Base-by-base conservation (phyloP, 306 rosid genomes). In the Vigna unguiculata region DNA sequence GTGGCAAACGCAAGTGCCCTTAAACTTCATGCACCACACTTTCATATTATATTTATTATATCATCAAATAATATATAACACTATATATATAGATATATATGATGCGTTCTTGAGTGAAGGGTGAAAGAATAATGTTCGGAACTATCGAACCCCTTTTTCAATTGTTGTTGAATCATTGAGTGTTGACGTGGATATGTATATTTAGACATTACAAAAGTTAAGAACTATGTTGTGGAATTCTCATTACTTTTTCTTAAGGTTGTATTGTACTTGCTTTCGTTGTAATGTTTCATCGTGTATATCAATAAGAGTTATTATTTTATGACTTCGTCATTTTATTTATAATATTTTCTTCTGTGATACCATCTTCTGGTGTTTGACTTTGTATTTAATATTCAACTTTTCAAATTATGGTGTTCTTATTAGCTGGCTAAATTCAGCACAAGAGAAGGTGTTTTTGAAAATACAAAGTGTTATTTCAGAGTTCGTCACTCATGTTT, bases 1-100 rank as follows among this genome's bases (percentile, higher is more conserved):
- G 86, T 1, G 90, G 90, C 76, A 68, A 24, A 30, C 92, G 49
- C 86, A 93, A 93, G 81, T 93, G 96, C 83, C 98, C 96, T 77
- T 91, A 55, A 7, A 16, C 1, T n/a, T 6, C 1, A 32, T 10
- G 32, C 13, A 65, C 4, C 2, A 2, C 20, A 3, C 30, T 32
- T n/a, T 13, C 5, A 53, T 25, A 19, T 53, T 1, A 49, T 51
- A 51, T n/a, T n/a, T 16, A 14, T 19, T 0, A 13, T 30, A 60
- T 32, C 7, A 28, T 25, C 28, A 58, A 2, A 30, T 30, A 25
- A 53, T 53, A 49, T 28, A 28, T 28, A 28, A 25, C 3, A 25
- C n/a, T 25, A 25, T 25, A 25, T 25, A 25, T 25, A 25, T 25
- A 25, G 2, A 51, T 54, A 57, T 28, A 41, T 46, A 2, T 72